Percentiles rank a stretch among this genome's conserved stretches.
These are phyloP conservation scores for Linnemannia zychae DNA, from an alignment of 192 early-diverging fungal species.

Conservation along the genomic window DNA sequence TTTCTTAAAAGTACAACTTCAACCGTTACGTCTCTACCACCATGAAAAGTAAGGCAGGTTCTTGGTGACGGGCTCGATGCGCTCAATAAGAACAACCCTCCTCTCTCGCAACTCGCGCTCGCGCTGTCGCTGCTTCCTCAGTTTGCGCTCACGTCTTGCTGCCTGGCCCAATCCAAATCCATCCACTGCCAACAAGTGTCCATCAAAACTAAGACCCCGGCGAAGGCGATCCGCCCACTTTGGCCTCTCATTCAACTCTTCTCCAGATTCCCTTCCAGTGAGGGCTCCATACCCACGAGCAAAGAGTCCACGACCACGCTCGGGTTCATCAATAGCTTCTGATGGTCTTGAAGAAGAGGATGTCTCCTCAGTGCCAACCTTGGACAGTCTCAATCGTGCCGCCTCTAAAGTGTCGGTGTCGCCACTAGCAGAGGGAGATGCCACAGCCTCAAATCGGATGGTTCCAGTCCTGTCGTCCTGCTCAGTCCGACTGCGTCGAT, in stretches of 20 bases:
- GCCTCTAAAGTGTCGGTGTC: not conserved
- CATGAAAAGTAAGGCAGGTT: conserved; percentile 51
- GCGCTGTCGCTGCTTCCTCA: conserved; percentile 46
- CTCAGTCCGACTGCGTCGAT: conserved; percentile 47
- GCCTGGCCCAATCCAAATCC: conserved; percentile 33
- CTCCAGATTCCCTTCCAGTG: not conserved
- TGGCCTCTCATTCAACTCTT: conserved; percentile 25
- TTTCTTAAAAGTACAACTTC: not conserved
- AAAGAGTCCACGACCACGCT: conserved; percentile 35
- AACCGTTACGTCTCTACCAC: conserved; percentile 20
- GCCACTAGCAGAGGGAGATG: not conserved
- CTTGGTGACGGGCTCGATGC: conserved; percentile 55
- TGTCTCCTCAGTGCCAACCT: not conserved
- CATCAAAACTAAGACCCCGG: conserved; percentile 49
- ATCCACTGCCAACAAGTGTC: conserved; percentile 21
- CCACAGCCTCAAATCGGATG: conserved; percentile 33
- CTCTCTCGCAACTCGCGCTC: conserved; percentile 45
- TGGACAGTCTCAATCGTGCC: not conserved
- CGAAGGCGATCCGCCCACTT: conserved; percentile 47
- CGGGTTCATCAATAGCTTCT: conserved; percentile 12
- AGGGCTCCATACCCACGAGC: conserved; percentile 23
- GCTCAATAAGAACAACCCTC: conserved; percentile 40
- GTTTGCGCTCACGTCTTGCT: conserved; percentile 31
- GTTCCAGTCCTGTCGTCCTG: conserved; percentile 31
- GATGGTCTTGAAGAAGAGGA: not conserved